Evolutionary conservation across 768 basidiomycete genomes (phyloP), one percentile per base, ranked within the genome.

Genomic region (Leucosporidium creatinivorum): DNA sequence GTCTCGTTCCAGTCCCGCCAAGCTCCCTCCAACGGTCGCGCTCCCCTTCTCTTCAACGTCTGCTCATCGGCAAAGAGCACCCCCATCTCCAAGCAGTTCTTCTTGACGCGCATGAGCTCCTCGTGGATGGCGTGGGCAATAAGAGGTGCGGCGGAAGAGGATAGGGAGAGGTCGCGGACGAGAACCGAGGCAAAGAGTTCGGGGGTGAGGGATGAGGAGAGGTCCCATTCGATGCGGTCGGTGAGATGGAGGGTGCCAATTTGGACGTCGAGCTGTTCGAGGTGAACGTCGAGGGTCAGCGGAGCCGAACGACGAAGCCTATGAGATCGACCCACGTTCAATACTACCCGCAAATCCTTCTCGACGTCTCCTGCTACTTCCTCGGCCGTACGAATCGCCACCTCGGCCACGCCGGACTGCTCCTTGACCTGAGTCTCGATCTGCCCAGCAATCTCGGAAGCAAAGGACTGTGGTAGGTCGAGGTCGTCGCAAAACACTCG

Each of bases 191-290:
- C 84, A 74, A 98, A 98, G 1, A 80, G 82, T 76, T 94, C 89
- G 1, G 94, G 94, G 0, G 91, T 93, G 48, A 97, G 76, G 3
- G 76, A 60, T 5, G 93, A 94, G 56, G 89, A 84, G n/a, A 98
- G 83, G 78, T 99, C 94, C 94, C 94, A 99, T 79, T 99, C 96
- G 72, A 99, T 92, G 76, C 93, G 89, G 79, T 99, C 96, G 65
- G 89, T 82, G 1, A 99, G 83, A 77, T 94, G 91, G 76, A 92
- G 83, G 57, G 87, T 89, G 28, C 87, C 90, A 76, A 99, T 88
- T 78, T 99, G 96, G 30, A 98, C 91, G 79, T 99, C 96, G 76
- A 99, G 91, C 91, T 96, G 78, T 25, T n/a, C 2, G 28, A 39
- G n/a, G 31, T 8, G 12, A 36, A 23, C 6, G 25, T 3, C 5